These are phyloP conservation scores for Monosporascus sp. DNA, from an alignment of 2,329 filamentous ascomycete genomes.

Conservation along the genomic window DNA sequence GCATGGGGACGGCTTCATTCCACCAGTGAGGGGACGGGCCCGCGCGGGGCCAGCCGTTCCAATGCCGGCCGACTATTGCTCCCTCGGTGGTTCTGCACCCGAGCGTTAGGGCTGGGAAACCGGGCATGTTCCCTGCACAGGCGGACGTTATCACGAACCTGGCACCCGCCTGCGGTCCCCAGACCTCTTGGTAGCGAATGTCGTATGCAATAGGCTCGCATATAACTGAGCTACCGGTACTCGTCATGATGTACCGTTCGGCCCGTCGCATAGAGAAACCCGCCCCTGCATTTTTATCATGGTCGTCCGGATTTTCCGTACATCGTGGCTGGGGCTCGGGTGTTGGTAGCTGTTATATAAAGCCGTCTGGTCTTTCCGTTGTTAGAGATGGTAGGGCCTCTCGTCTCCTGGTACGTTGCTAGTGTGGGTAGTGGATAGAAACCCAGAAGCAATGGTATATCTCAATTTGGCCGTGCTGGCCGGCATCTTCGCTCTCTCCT, in stretches of 20 bases:
- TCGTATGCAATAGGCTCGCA: slow-evolving; percentile 14
- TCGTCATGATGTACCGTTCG: too few species aligned
- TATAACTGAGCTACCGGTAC: background rate
- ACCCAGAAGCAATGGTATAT: slow-evolving; percentile 10
- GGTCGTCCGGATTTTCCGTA: too few species aligned
- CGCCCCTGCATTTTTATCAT: too few species aligned
- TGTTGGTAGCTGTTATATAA: too few species aligned
- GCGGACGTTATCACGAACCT: slow-evolving; percentile 3
- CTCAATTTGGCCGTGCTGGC: slow-evolving; percentile 13
- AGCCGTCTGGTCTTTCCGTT: too few species aligned
- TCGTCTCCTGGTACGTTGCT: too few species aligned
- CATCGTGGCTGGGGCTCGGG: too few species aligned
- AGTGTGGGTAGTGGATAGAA: too few species aligned
- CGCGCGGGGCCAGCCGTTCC: background rate
- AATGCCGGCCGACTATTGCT: too few species aligned
- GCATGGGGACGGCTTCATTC: slow-evolving; percentile 8
- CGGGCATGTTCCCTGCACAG: slow-evolving; percentile 2
- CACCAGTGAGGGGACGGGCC: slow-evolving; percentile 15
- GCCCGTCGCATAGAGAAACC: too few species aligned
- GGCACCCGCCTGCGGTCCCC: slow-evolving; percentile 1
- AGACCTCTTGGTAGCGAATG: slow-evolving; percentile 5
- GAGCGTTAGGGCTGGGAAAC: background rate
- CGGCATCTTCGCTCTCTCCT: slow-evolving; percentile 15
- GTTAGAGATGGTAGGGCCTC: too few species aligned
- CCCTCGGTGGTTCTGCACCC: too few species aligned